Percentiles rank a stretch among this genome's conserved stretches.
phyloP scores from a whole-genome alignment of 2,329 filamentous ascomycete species.

The Microsporum ferrugineum region DNA sequence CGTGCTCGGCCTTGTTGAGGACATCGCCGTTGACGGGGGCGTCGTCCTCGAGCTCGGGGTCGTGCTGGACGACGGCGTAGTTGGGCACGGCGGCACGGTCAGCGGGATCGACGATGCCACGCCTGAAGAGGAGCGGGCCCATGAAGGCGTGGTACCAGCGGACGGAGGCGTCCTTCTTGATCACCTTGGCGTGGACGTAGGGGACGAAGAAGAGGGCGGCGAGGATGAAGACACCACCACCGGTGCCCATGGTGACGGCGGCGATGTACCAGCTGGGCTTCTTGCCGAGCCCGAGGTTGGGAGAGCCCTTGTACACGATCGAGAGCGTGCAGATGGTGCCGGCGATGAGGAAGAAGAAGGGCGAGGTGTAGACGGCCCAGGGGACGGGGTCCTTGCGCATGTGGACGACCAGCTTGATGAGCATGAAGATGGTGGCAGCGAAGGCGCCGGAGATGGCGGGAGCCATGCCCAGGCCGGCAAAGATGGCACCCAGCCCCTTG shows the following conservation, averaged over 20 bases:
- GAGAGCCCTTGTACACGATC: constrained; percentile 71
- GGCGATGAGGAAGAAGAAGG: constrained; percentile 67
- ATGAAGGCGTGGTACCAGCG: constrained; percentile 51
- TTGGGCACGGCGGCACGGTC: constrained; percentile 53
- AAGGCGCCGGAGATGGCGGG: constrained; percentile 56
- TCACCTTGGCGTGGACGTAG: constrained; percentile 53
- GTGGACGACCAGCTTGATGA: constrained; percentile 62
- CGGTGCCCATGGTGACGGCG: constrained; percentile 53
- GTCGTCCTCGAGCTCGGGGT: constrained; percentile 37
- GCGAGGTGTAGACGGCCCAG: constrained; percentile 62
- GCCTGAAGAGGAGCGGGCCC: constrained; percentile 54
- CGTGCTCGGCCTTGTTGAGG: constrained; percentile 19
- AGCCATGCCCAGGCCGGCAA: constrained; percentile 60
- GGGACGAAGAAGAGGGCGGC: constrained; percentile 63
- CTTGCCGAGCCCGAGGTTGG: constrained; percentile 52
- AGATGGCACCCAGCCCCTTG: constrained; percentile 60
- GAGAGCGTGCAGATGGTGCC: constrained; percentile 63
- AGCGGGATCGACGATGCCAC: constrained; percentile 43
- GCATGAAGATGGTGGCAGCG: constrained; percentile 56
- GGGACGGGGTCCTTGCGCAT: constrained; percentile 58
- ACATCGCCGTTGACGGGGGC: constrained; percentile 19
- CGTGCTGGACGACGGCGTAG: constrained; percentile 65
- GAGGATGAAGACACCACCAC: constrained; percentile 48
- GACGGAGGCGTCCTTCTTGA: constrained; percentile 56
- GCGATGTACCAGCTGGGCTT: constrained; percentile 56